A percentile compares a stretch with the other conserved stretches of the same genome.
Conservation (phyloP, 768 basidiomycete genomes). For the Panellus pusillus region DNA sequence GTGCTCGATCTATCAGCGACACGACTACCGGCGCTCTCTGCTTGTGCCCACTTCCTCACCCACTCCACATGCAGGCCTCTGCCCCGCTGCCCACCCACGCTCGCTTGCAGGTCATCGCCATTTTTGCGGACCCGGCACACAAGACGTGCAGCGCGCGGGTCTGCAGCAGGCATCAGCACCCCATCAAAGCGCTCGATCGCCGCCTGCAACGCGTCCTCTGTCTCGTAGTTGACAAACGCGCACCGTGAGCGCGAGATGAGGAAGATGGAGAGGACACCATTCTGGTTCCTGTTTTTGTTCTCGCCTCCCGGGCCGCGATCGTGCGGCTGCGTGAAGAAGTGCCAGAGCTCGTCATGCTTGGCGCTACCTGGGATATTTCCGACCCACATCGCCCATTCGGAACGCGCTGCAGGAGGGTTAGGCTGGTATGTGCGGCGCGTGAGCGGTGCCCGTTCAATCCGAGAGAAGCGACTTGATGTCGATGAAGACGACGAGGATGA, state of each 20-base stretch:
- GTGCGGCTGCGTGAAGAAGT: too few relatives aligned
- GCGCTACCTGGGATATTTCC: too few relatives aligned
- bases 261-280: conserved; percentile 82
- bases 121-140: conserved; percentile 80
- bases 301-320: too few relatives aligned
- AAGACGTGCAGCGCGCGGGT: conserved; percentile 71
- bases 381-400: too few relatives aligned
- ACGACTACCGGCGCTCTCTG: conserved; percentile 54
- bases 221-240: conserved; percentile 88
- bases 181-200: conserved; percentile 80
- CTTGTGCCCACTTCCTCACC: conserved; percentile 39
- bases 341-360: too few relatives aligned
- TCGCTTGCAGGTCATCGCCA: conserved; percentile 85
- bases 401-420: too few relatives aligned
- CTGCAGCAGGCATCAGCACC: conserved; percentile 61
- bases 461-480: too few relatives aligned
- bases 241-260: conserved; percentile 92
- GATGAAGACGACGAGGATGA: too few relatives aligned
- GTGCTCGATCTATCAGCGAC: too few relatives aligned
- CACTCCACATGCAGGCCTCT: conserved; percentile 84
- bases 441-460: too few relatives aligned
- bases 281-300: too few relatives aligned
- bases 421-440: too few relatives aligned
- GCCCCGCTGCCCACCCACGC: conserved; percentile 90
- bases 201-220: conserved; percentile 54